These are phyloP conservation scores for Sanghuangporus sanghuang DNA, from an alignment of 1,284 basidiomycete genomes.

Conservation along the genomic window DNA sequence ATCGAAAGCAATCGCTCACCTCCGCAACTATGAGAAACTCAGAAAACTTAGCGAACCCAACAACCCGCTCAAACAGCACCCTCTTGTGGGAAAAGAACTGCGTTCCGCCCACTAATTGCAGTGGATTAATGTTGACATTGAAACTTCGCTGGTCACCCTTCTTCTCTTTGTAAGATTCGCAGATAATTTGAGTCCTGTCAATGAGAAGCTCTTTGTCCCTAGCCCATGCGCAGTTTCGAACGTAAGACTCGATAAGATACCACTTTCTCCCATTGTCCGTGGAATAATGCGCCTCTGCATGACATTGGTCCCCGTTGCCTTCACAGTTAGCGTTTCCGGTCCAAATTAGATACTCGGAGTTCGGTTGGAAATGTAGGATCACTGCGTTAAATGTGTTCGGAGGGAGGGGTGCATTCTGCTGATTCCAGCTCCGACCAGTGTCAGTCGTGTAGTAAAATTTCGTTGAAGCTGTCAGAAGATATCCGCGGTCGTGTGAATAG, in stretches of 20 bases:
- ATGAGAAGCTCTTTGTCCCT: conserved; percentile 72
- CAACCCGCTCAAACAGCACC: conserved; percentile 81
- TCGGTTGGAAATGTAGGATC: conserved; percentile 85
- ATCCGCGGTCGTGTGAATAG: conserved; percentile 78
- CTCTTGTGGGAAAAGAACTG: conserved; percentile 72
- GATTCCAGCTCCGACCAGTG: conserved; percentile 72
- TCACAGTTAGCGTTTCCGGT: conserved; percentile 73
- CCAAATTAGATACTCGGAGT: conserved; percentile 87
- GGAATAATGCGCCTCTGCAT: conserved; percentile 69
- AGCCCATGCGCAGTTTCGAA: conserved; percentile 91
- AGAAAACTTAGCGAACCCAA: conserved; percentile 95
- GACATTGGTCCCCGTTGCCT: conserved; percentile 45
- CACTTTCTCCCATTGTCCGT: conserved; percentile 77
- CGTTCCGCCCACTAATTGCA: conserved; percentile 78
- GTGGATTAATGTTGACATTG: conserved; percentile 54
- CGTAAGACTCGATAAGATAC: conserved; percentile 79
- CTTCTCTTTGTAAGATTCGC: conserved; percentile 86
- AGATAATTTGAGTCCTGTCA: conserved; percentile 85
- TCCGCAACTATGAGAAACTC: conserved; percentile 94
- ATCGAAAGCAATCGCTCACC: conserved; percentile 39
- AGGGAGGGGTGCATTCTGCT: conserved; percentile 51
- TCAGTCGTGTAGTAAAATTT: conserved; percentile 81
- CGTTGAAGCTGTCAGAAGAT: conserved; percentile 72
- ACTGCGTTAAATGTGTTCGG: conserved; percentile 80
- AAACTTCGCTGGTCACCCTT: conserved; percentile 65